phyloP scores from a whole-genome alignment of 1,284 basidiomycete genomes.

The Pterulicium gracile region DNA sequence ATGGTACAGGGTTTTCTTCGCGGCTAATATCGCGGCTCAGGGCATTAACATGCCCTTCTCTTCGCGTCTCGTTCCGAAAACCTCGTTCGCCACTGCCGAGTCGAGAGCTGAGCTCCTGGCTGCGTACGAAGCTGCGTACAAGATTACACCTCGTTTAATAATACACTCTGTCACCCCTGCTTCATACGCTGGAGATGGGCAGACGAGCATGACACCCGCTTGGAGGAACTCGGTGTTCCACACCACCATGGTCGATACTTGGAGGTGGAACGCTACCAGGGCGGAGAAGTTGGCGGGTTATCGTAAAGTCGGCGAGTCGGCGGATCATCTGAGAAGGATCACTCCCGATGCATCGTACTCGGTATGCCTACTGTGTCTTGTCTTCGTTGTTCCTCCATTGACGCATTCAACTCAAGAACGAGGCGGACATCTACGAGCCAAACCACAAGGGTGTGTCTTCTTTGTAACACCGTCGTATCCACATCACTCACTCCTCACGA shows the following conservation, averaged over 20 bases:
- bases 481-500: not conserved
- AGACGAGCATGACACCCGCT: slow-evolving; percentile 2
- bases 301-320: not conserved
- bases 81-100: not conserved
- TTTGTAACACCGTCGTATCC: not conserved
- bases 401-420: slow-evolving; percentile 1
- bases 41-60: too few relatives aligned
- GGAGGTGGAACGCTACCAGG: slow-evolving; percentile 1
- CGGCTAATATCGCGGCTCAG: too few relatives aligned
- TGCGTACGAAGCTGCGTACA: too few relatives aligned
- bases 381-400: not conserved
- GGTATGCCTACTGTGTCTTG: not conserved
- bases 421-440: slow-evolving; percentile 3
- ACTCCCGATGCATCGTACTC: not conserved
- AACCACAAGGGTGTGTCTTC: slow-evolving; percentile 1
- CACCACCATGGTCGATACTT: not conserved
- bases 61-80: not conserved
- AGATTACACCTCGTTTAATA: too few relatives aligned
- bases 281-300: not conserved
- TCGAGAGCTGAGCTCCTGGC: not conserved
- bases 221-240: slow-evolving; percentile 2
- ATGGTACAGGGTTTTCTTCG: too few relatives aligned
- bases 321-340: not conserved
- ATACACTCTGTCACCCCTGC: too few relatives aligned
- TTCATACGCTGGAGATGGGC: too few relatives aligned